Evolutionary conservation across 805 yeast genomes (phyloP), one percentile per base, ranked within the genome.

Genomic region (Metschnikowia lochheadii): DNA sequence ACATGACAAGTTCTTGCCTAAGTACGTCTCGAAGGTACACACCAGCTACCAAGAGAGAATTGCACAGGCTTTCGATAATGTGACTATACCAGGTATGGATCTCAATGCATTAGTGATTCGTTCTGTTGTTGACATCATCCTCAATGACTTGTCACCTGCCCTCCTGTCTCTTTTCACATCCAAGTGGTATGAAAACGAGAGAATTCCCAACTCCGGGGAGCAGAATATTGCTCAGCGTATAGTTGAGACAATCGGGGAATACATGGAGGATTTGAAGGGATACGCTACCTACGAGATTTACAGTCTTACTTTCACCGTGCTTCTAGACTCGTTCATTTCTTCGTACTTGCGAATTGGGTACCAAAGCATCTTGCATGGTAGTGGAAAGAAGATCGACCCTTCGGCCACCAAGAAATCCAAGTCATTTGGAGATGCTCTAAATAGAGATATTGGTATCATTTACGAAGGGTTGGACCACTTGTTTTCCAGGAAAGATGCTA

Each of bases 71-170:
- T 70, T 73, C 54, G 68, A 65, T 44, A 69, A 67, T 36, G 74
- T 78, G 13, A 72, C 87, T 49, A 83, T 80, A 48, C 80, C 76
- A 33, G 83, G 84, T n/a, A 80, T 85, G 49, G 95, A 89, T 58
- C 88, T 92, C 7, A 87, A 82, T 69, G 89, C 89, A 6, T 82
- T 81, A 52, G 81, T 88, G 31, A 87, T 89, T 26, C 81, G 85
- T 56, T 74, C 79, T 37, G 79, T 89, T 49, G 79, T 85, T 46
- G 80, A 76, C 20, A 80, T 89, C 38, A 84, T 89, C 48, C 79
- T 84, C 62, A 86, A 84, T 58, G 96, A 89, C 68, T 70, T 88
- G 53, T 75, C 73, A 47, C 80, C 78, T 5, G 85, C 88, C 2
- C 79, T 84, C 52, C 72, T 79, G 3, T 73, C 75, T 45, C 73